A percentile compares a stretch with the other conserved stretches of the same genome.
These are phyloP conservation scores for Penicillium soppii DNA, from an alignment of 495 filamentous ascomycete species.

Conservation along the genomic window DNA sequence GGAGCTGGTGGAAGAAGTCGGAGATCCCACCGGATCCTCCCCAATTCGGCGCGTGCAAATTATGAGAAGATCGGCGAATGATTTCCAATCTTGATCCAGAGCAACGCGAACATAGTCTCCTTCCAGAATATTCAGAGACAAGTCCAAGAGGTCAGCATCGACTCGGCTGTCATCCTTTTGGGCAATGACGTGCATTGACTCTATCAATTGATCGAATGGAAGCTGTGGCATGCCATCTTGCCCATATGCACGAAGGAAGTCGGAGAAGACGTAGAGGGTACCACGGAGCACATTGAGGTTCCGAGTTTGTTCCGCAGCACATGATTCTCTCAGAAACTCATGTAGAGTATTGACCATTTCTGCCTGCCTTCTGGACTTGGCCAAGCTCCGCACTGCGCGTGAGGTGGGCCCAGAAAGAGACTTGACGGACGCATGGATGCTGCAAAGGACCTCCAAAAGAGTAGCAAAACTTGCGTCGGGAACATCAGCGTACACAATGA, in stretches of 20 bases:
- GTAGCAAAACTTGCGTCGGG: conserved; percentile 63
- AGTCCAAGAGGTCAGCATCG: conserved; percentile 56
- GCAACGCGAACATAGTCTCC: conserved; percentile 34
- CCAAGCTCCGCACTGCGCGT: conserved; percentile 72
- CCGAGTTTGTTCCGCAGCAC: conserved; percentile 41
- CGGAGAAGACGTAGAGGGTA: conserved; percentile 66
- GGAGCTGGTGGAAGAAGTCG: conserved; percentile 18
- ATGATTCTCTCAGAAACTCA: conserved; percentile 56
- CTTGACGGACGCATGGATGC: conserved; percentile 73
- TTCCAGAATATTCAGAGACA: conserved; percentile 42
- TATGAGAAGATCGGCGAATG: conserved; percentile 50
- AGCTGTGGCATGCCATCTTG: conserved; percentile 62
- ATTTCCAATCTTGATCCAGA: conserved; percentile 36
- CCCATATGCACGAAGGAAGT: conserved; percentile 51
- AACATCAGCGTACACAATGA: conserved; percentile 77
- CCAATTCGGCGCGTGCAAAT: conserved; percentile 64
- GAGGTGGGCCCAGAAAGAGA: conserved; percentile 70
- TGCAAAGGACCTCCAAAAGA: conserved; percentile 78
- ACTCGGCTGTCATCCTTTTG: conserved; percentile 49
- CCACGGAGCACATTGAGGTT: conserved; percentile 66
- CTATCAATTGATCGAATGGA: conserved; percentile 49
- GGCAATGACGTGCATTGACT: conserved; percentile 58
- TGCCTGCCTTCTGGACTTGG: conserved; percentile 74
- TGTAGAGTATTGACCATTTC: conserved; percentile 66
- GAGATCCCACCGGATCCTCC: conserved; percentile 24